Evolutionary conservation across 2,329 filamentous ascomycete genomes (phyloP).

Genomic region (Colletotrichum destructivum): DNA sequence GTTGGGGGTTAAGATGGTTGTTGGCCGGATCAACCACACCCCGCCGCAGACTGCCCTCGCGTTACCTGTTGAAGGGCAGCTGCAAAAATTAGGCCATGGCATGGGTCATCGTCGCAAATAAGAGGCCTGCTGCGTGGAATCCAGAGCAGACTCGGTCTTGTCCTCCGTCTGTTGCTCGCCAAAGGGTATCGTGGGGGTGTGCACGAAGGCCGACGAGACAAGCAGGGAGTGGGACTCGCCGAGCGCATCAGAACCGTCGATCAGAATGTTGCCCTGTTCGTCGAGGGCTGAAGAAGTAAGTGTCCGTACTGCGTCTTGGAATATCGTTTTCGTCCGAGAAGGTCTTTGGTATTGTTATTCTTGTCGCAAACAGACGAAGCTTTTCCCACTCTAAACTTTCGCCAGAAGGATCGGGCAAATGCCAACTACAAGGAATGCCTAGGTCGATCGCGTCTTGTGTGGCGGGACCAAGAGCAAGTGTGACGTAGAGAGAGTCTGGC

Average conservation of each 20-base stretch:
- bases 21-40: background rate
- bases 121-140: background rate
- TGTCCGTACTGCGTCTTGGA: background rate
- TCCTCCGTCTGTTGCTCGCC: too few relatives aligned
- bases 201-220: conserved; percentile 24
- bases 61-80: background rate
- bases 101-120: conserved; percentile 14
- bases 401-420: conserved; percentile 18
- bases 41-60: background rate
- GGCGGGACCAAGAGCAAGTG: conserved; percentile 14
- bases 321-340: conserved; percentile 28
- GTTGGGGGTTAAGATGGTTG: background rate
- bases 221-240: conserved; percentile 28
- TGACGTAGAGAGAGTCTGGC: conserved; percentile 18
- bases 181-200: too few relatives aligned
- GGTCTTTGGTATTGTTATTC: background rate
- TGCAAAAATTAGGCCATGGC: background rate
- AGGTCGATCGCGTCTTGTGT: conserved; percentile 28
- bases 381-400: conserved; percentile 10
- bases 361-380: conserved; percentile 32
- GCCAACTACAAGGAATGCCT: background rate
- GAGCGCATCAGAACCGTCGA: conserved; percentile 21
- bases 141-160: too few relatives aligned
- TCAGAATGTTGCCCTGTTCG: background rate
- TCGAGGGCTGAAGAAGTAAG: background rate